phyloP scores from a whole-genome alignment of 306 rosid species.

The Gastrolobium bilobum region DNA sequence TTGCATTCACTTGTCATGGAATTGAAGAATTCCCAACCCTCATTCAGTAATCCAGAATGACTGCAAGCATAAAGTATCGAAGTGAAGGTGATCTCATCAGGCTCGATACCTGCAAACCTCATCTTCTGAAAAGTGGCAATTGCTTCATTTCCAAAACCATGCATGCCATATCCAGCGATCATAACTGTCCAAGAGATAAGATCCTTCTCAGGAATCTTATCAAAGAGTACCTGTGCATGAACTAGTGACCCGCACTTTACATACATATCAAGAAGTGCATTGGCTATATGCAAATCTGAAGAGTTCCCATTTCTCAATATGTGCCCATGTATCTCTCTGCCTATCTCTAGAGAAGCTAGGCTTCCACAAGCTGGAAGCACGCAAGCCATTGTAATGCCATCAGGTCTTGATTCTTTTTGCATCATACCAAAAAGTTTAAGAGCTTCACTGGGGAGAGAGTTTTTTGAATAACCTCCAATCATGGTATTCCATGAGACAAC shows the following conservation, averaged over 20 bases:
- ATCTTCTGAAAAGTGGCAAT: conserved; percentile 63
- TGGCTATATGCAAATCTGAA: conserved; percentile 58
- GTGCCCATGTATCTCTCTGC: conserved; percentile 75
- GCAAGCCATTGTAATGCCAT: conserved; percentile 63
- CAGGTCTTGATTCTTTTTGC: conserved; percentile 62
- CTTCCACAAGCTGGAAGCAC: conserved; percentile 83
- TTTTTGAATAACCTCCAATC: conserved; percentile 75
- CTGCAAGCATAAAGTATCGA: conserved; percentile 77
- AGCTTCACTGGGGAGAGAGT: conserved; percentile 69
- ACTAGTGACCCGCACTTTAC: conserved; percentile 70
- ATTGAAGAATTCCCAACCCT: conserved; percentile 68
- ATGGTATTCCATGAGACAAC: conserved; percentile 72
- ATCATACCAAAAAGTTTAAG: conserved; percentile 62
- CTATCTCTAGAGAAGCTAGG: conserved; percentile 73
- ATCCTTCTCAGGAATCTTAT: conserved; percentile 64
- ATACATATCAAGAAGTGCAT: conserved; percentile 82
- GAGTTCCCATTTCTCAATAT: conserved; percentile 60
- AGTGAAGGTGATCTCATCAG: conserved; percentile 71
- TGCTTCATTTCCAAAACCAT: conserved; percentile 78
- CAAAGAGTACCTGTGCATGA: conserved; percentile 62
- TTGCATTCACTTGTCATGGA: conserved; percentile 59
- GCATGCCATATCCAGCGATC: conserved; percentile 82
- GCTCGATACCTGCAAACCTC: conserved; percentile 62
- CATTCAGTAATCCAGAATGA: conserved; percentile 73
- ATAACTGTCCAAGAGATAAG: conserved; percentile 78